These are phyloP conservation scores for Suhomyces maxii DNA, from an alignment of 1,139 yeast genomes.

Conservation along the genomic window DNA sequence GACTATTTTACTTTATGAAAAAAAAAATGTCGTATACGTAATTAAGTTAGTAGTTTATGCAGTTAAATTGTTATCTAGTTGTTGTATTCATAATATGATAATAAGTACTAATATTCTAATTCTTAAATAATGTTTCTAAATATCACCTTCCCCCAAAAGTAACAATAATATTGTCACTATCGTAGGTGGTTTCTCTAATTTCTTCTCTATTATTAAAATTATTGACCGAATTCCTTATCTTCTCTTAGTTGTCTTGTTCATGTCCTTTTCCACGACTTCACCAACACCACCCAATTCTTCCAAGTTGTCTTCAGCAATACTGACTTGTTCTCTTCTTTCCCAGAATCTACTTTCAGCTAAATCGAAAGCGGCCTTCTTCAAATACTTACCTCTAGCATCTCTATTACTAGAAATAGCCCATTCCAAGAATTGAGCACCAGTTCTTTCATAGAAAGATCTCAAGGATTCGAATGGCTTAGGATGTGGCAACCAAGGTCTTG, in stretches of 20 bases:
- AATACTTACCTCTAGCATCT: constrained; percentile 87
- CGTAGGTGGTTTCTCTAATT: constrained; percentile 4
- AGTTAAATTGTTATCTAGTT: too few species aligned
- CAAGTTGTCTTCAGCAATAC: constrained; percentile 81
- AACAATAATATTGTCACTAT: neutral
- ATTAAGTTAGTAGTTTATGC: too few species aligned
- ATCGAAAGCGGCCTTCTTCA: constrained; percentile 87
- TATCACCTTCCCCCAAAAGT: too few species aligned
- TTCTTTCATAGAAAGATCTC: constrained; percentile 80
- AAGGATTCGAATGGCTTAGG: constrained; percentile 92
- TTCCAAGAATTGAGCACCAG: constrained; percentile 83
- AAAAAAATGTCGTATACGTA: too few species aligned
- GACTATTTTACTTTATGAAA: neutral
- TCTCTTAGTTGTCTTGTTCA: constrained; percentile 41
- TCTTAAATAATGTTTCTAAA: too few species aligned
- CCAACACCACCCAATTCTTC: constrained; percentile 93
- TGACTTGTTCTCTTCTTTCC: constrained; percentile 95
- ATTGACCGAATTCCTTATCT: constrained; percentile 26
- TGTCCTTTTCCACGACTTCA: constrained; percentile 80
- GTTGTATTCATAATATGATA: too few species aligned
- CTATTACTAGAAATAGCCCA: constrained; percentile 89
- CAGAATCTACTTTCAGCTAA: constrained; percentile 95
- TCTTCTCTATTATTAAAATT: neutral
- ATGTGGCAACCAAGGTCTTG: constrained; percentile 95
- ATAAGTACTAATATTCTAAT: too few species aligned